Conservation (phyloP, 2,329 filamentous ascomycete genomes). For the Exophiala mesophila region DNA sequence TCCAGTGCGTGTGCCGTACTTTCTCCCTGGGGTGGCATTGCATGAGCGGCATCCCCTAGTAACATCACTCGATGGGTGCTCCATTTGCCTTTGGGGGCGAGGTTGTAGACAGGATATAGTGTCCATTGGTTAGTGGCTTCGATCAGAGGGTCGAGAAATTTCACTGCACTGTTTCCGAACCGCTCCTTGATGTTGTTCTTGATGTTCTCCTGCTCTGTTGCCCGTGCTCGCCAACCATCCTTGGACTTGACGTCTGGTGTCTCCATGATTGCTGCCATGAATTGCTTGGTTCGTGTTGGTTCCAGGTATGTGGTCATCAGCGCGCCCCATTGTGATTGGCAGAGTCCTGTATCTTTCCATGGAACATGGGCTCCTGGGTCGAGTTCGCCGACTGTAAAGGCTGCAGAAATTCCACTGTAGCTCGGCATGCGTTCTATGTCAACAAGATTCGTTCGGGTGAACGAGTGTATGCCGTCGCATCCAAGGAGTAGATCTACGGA, state of each 20-base stretch:
- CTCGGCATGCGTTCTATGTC: slow-evolving; percentile 13
- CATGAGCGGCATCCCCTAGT: slow-evolving; percentile 45
- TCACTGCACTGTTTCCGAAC: slow-evolving; percentile 37
- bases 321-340: slow-evolving; percentile 13
- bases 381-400: slow-evolving; percentile 8
- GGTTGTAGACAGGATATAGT: slow-evolving; percentile 41
- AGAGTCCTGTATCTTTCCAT: slow-evolving; percentile 17
- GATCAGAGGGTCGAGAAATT: slow-evolving; percentile 36
- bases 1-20: slow-evolving; percentile 14
- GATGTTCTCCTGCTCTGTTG: slow-evolving; percentile 40
- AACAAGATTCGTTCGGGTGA: slow-evolving; percentile 14
- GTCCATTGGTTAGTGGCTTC: slow-evolving; percentile 38
- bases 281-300: slow-evolving; percentile 11
- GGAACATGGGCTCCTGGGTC: slow-evolving; percentile 1
- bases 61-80: slow-evolving; percentile 37
- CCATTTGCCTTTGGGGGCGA: slow-evolving; percentile 42
- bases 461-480: slow-evolving; percentile 27
- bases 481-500: slow-evolving; percentile 26
- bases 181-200: slow-evolving; percentile 38
- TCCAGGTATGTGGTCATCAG: slow-evolving; percentile 16
- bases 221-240: slow-evolving; percentile 24
- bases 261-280: slow-evolving; percentile 14
- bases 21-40: slow-evolving; percentile 24
- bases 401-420: slow-evolving; percentile 19
- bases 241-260: slow-evolving; percentile 14